Evolutionary conservation across 805 yeast genomes (phyloP).

Genomic region (Candida boidinii): DNA sequence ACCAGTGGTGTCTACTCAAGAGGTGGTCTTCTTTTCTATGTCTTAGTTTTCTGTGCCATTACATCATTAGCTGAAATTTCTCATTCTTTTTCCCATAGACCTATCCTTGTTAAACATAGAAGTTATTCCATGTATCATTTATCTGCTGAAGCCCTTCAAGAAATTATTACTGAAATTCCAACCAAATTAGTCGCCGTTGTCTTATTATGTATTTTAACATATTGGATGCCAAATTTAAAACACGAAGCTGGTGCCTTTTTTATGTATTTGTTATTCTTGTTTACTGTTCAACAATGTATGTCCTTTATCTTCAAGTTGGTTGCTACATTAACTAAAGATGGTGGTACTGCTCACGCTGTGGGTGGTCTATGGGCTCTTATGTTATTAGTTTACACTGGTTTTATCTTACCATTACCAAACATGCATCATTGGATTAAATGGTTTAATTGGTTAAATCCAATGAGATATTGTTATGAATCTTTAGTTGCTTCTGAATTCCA

Average conservation of each 20-base stretch:
- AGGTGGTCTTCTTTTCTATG: constrained; percentile 55
- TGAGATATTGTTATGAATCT: constrained; percentile 40
- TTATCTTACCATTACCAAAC: constrained; percentile 28
- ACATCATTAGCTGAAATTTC: constrained; percentile 58
- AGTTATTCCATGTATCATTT: constrained; percentile 55
- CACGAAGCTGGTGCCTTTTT: constrained; percentile 49
- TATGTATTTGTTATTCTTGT: constrained; percentile 34
- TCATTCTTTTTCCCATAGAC: constrained; percentile 50
- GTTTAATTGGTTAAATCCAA: constrained; percentile 40
- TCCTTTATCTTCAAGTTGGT: constrained; percentile 44
- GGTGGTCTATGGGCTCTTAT: constrained; percentile 47
- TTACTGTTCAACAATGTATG: constrained; percentile 39
- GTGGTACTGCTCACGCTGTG: constrained; percentile 47
- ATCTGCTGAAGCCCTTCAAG: constrained; percentile 57
- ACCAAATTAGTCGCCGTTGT: constrained; percentile 43
- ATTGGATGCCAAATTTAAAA: constrained; percentile 47
- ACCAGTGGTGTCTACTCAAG: constrained; percentile 52
- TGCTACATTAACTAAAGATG: constrained; percentile 43
- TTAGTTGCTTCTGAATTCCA: constrained; percentile 51
- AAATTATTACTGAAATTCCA: constrained; percentile 53
- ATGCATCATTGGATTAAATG: constrained; percentile 57
- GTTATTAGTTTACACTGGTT: constrained; percentile 50
- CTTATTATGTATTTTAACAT: constrained; percentile 34
- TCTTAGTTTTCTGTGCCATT: constrained; percentile 51
- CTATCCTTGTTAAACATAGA: constrained; percentile 57